Conservation (phyloP, 2,329 filamentous ascomycete genomes). For the Metarhizium humberi region DNA sequence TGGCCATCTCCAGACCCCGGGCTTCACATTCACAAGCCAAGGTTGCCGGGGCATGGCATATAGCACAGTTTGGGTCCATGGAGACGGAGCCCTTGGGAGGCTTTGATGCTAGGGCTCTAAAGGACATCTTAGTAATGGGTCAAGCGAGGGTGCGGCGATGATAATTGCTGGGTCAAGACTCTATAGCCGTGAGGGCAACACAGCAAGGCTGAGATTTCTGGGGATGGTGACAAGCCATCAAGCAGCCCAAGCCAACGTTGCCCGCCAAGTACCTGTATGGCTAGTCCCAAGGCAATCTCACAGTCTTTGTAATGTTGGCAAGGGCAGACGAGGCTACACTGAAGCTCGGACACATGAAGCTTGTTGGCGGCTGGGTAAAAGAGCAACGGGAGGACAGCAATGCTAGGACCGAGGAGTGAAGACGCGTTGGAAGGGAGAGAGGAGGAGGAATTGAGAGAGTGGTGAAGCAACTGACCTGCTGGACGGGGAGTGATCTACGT, state of each 20-base stretch:
- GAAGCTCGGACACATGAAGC: neutral
- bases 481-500: neutral
- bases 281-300: neutral
- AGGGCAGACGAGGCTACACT: neutral
- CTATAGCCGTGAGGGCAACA: neutral
- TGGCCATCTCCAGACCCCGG: conserved; percentile 52
- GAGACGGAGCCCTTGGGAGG: conserved; percentile 42
- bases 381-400: neutral
- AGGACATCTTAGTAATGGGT: conserved; percentile 39
- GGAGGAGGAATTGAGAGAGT: conserved; percentile 3
- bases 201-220: neutral
- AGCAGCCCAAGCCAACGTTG: neutral
- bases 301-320: neutral
- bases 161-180: neutral
- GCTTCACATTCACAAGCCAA: conserved; percentile 57
- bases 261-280: neutral
- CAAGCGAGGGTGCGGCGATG: conserved; percentile 6
- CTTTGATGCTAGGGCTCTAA: conserved; percentile 30
- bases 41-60: conserved; percentile 51
- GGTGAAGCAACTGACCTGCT: conserved; percentile 4
- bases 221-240: neutral
- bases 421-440: conserved; percentile 6
- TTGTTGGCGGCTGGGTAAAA: conserved; percentile 1
- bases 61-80: conserved; percentile 63
- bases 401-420: conserved; percentile 6